Base-by-base conservation (phyloP, 2,329 filamentous ascomycete species). In the Trichocomaceae sp. region DNA sequence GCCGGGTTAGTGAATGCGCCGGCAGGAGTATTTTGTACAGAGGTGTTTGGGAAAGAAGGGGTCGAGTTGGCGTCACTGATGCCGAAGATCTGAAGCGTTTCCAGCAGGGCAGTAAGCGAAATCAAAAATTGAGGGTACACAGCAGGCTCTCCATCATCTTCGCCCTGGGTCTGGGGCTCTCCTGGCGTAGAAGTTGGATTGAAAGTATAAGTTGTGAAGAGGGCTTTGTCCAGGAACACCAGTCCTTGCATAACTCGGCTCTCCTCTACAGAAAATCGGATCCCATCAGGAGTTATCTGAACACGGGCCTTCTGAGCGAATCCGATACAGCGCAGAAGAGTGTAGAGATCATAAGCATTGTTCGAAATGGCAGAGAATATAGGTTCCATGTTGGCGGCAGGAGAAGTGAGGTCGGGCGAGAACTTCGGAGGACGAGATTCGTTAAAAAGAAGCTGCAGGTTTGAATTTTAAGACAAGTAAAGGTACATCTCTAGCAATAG, bases 71-170 rank as follows among this genome's bases (percentile, higher is more conserved):
- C 15, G 13, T 83, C 78, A 60, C 88, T 87, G 46, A 91, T 82
- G 49, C 90, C 90, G 65, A 99, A 95, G 49, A 99, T 97, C 66
- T 96, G 92, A 7, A 99, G 79, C 0, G 92, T 95, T 73, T 97
- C 93, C 52, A 99, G 82, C 2, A 99, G 81, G 17, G 92, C 88
- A 4, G 86, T 80, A 8, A 99, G 81, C 1, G 90, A 93, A 60
- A 97, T 86, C 67, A 95, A 86, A 67, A 99, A 99, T 50, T 81
- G 82, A 7, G 88, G 85, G 29, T 82, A 78, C 3, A 68, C 58
- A 9, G 71, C 64, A 13, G 56, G 47, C n/a, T 61, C 49, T 35
- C 61, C 52, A 41, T 60, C 64, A 19, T 56, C 47, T 17, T 59
- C 53, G 41, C 49, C 52, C 41, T 64, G 60, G 20, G 69, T 65